These are phyloP conservation scores for Exophiala spinifera DNA, from an alignment of 2,329 filamentous ascomycete species.

Conservation along the genomic window DNA sequence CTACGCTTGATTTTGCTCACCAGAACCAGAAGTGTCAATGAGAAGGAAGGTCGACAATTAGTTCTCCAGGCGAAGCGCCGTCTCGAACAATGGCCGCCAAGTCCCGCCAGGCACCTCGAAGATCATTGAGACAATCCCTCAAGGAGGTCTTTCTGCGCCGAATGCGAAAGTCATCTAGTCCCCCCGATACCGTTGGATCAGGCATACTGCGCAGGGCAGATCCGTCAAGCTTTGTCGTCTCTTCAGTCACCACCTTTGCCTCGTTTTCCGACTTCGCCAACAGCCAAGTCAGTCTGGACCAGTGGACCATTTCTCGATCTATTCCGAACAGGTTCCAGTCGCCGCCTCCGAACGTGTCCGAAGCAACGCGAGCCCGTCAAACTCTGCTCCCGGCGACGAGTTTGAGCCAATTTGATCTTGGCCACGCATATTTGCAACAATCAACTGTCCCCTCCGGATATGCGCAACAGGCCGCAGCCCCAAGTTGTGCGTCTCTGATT, in stretches of 20 bases:
- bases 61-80: neutral
- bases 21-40: neutral
- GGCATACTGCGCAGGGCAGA: constrained; percentile 23
- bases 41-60: neutral
- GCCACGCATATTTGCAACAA: constrained; percentile 24
- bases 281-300: constrained; percentile 20
- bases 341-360: constrained; percentile 1
- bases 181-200: constrained; percentile 21
- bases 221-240: constrained; percentile 9
- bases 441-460: constrained; percentile 8
- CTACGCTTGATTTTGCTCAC: neutral
- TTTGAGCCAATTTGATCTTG: constrained; percentile 23
- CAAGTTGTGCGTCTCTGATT: constrained; percentile 8
- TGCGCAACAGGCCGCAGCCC: constrained; percentile 12
- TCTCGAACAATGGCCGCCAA: constrained; percentile 17
- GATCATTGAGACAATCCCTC: constrained; percentile 26
- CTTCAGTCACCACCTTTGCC: constrained; percentile 18
- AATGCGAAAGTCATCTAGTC: constrained; percentile 11
- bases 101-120: constrained; percentile 17
- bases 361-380: constrained; percentile 3
- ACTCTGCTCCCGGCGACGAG: constrained; percentile 23
- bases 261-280: constrained; percentile 13
- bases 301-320: constrained; percentile 14
- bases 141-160: constrained; percentile 26
- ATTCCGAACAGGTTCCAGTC: constrained; percentile 17